phyloP scores from a whole-genome alignment of 208 protist genomes.

The Leishmania aethiopica region DNA sequence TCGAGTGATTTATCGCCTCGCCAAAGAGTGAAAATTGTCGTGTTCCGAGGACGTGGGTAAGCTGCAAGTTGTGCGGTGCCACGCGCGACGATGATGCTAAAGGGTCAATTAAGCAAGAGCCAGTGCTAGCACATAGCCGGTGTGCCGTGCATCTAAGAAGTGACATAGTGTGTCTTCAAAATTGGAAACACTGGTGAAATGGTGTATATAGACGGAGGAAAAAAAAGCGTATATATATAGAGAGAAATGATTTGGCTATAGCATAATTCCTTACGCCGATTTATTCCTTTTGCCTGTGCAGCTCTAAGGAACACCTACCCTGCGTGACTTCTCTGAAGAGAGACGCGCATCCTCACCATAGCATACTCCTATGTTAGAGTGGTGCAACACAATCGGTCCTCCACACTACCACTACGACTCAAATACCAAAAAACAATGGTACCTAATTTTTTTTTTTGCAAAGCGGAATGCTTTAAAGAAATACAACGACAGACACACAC shows the following conservation, averaged over 20 bases:
- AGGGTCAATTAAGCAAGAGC: neutral
- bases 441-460: neutral
- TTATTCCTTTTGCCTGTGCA: neutral
- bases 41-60: slow-evolving; percentile 24
- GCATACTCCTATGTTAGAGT: neutral
- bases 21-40: slow-evolving; percentile 5
- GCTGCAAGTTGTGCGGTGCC: slow-evolving; percentile 9
- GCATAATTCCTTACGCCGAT: neutral
- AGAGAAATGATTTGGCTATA: neutral
- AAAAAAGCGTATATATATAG: too few species aligned
- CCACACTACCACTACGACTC: neutral
- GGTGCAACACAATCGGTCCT: too few species aligned
- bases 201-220: neutral
- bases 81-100: neutral
- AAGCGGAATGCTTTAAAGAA: neutral
- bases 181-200: neutral
- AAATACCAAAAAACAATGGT: neutral
- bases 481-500: neutral
- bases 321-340: neutral
- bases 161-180: neutral
- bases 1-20: neutral
- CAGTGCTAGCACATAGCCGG: neutral
- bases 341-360: neutral
- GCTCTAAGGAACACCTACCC: neutral
- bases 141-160: neutral